Evolutionary conservation across 768 basidiomycete genomes (phyloP).

Genomic region (Krasilnikovozyma curviuscula): DNA sequence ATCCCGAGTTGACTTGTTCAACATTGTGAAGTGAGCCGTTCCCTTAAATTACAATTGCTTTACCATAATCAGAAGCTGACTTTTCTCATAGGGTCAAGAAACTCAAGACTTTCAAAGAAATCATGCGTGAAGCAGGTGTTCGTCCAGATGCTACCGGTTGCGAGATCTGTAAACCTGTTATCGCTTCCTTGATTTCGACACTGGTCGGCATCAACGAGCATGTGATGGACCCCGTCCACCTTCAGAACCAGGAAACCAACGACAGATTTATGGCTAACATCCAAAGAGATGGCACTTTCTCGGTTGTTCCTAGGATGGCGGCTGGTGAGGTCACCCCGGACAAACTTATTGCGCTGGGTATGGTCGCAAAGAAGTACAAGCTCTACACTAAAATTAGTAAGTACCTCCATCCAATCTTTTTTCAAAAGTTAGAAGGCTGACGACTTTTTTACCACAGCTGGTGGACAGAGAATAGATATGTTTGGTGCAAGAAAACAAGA

Average conservation of each 20-base stretch:
- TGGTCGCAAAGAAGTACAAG: slow-evolving; percentile 45
- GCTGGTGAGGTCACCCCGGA: slow-evolving; percentile 55
- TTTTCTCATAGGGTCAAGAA: slow-evolving; percentile 35
- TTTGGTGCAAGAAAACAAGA: slow-evolving; percentile 54
- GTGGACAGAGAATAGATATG: slow-evolving; percentile 45
- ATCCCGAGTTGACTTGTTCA: slow-evolving; percentile 48
- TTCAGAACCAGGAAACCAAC: slow-evolving; percentile 30
- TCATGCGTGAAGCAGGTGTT: slow-evolving; percentile 37
- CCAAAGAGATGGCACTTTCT: slow-evolving; percentile 45
- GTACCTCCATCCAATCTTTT: slow-evolving; percentile 7
- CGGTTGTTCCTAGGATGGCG: slow-evolving; percentile 49
- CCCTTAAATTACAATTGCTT: not conserved
- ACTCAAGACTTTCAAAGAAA: slow-evolving; percentile 36
- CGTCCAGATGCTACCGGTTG: slow-evolving; percentile 41
- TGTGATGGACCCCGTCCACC: slow-evolving; percentile 43
- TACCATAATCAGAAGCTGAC: not conserved
- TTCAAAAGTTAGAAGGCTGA: slow-evolving; percentile 2
- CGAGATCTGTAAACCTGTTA: slow-evolving; percentile 51
- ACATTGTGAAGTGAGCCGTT: slow-evolving; percentile 33
- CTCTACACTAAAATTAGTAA: slow-evolving; percentile 46
- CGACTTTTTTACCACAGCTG: slow-evolving; percentile 7
- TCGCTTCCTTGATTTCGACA: slow-evolving; percentile 37
- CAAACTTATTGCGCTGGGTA: slow-evolving; percentile 43
- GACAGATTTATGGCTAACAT: slow-evolving; percentile 46
- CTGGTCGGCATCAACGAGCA: slow-evolving; percentile 39